These are phyloP conservation scores for Psilocybe tampanensis DNA, from an alignment of 768 basidiomycete genomes.

Conservation along the genomic window DNA sequence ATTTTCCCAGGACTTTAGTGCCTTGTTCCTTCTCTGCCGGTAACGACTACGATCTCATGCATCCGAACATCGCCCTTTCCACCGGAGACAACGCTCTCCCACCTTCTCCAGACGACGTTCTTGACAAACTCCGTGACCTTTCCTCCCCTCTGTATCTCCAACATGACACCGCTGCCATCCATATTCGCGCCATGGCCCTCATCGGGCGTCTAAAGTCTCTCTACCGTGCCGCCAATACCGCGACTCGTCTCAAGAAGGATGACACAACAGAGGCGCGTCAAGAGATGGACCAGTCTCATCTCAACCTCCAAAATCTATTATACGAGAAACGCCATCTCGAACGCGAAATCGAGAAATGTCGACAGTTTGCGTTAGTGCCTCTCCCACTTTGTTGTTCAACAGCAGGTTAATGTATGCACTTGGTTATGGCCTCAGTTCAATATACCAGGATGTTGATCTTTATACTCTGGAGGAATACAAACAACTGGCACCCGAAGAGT, in stretches of 20 bases:
- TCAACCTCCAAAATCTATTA: constrained; percentile 82
- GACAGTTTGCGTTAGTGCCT: constrained; percentile 80
- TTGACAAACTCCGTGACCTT: constrained; percentile 66
- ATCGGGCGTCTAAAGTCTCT: constrained; percentile 79
- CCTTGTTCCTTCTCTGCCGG: constrained; percentile 13
- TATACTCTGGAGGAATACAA: constrained; percentile 72
- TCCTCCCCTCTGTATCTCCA: constrained; percentile 46
- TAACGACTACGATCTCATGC: constrained; percentile 13
- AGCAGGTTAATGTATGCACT: background rate
- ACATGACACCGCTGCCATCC: constrained; percentile 52
- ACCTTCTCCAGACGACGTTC: constrained; percentile 45
- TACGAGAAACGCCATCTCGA: constrained; percentile 92
- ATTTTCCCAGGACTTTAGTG: constrained; percentile 6
- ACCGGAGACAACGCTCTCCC: constrained; percentile 14
- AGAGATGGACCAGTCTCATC: constrained; percentile 89
- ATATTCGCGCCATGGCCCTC: constrained; percentile 73
- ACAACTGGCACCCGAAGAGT: constrained; percentile 67
- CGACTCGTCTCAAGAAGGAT: constrained; percentile 68
- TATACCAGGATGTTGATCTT: constrained; percentile 86
- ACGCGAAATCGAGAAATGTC: constrained; percentile 90
- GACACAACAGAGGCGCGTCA: constrained; percentile 77
- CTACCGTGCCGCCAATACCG: constrained; percentile 73
- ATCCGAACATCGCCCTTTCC: constrained; percentile 7
- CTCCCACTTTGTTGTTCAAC: background rate
- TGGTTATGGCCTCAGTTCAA: constrained; percentile 53